Percentiles rank a stretch among this genome's conserved stretches.
Conservation (phyloP, 805 yeast species). For the Diddensiella transvaalensis region DNA sequence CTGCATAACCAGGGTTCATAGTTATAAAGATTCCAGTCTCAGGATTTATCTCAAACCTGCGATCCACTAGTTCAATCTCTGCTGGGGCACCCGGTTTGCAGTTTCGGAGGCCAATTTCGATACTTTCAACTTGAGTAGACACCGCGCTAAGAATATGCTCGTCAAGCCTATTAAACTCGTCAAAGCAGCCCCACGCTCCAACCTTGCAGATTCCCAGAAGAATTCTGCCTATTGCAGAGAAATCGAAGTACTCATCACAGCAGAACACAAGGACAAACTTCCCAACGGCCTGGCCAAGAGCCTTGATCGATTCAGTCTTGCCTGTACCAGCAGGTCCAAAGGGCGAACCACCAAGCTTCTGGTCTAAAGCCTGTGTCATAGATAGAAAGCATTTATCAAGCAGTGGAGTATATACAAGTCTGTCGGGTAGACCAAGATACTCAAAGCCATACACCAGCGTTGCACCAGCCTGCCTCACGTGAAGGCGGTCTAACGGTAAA, state of each 20-base stretch:
- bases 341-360: conserved; percentile 80
- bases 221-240: conserved; percentile 70
- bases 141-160: conserved; percentile 74
- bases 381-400: conserved; percentile 60
- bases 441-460: conserved; percentile 69
- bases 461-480: conserved; percentile 51
- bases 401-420: conserved; percentile 73
- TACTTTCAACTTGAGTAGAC: conserved; percentile 70
- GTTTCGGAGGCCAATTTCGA: conserved; percentile 51
- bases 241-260: conserved; percentile 88
- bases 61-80: conserved; percentile 27
- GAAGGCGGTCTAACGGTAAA: conserved; percentile 37
- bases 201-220: conserved; percentile 73
- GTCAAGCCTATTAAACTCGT: conserved; percentile 83
- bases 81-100: conserved; percentile 1
- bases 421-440: conserved; percentile 70
- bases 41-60: conserved; percentile 19
- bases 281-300: conserved; percentile 77
- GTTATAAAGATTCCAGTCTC: conserved; percentile 73
- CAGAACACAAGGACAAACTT: conserved; percentile 79
- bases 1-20: conserved; percentile 85
- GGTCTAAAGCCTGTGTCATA: conserved; percentile 70
- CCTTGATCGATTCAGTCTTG: conserved; percentile 86
- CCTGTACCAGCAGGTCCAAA: conserved; percentile 99
- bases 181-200: conserved; percentile 96